These are phyloP conservation scores for Gynandropsis gynandra DNA, from an alignment of 345 rosid genomes.

Conservation along the genomic window DNA sequence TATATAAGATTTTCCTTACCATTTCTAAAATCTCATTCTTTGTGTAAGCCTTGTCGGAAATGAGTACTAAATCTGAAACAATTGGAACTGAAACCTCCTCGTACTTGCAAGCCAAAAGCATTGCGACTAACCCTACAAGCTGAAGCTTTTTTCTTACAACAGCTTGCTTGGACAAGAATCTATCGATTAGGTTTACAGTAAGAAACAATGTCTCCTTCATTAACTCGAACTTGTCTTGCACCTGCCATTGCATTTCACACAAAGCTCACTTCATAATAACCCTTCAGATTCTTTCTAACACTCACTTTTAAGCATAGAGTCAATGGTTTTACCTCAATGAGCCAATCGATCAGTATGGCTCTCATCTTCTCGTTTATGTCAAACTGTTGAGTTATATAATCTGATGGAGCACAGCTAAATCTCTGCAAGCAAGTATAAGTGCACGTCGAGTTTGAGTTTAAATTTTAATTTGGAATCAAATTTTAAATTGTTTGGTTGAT, in stretches of 20 bases:
- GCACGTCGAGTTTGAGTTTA: no score
- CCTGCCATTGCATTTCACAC: conserved; percentile 22
- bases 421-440: conserved; percentile 47
- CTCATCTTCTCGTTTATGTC: conserved; percentile 92
- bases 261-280: not conserved
- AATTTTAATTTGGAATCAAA: no score
- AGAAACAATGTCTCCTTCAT: conserved; percentile 52
- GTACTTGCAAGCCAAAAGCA: conserved; percentile 71
- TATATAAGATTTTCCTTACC: conserved; percentile 25
- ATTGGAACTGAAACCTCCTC: conserved; percentile 51
- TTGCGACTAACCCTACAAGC: conserved; percentile 55
- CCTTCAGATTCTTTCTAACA: not conserved
- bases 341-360: conserved; percentile 93
- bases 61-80: conserved; percentile 42
- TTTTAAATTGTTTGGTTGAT: no score
- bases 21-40: conserved; percentile 43
- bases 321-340: conserved; percentile 58
- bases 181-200: conserved; percentile 49
- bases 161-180: conserved; percentile 36
- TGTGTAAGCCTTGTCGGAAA: conserved; percentile 42
- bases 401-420: conserved; percentile 43
- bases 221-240: conserved; percentile 56
- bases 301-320: not conserved
- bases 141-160: conserved; percentile 47
- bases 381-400: conserved; percentile 60